Base-by-base conservation (phyloP, 768 basidiomycete species). In the Kwoniella sp. region DNA sequence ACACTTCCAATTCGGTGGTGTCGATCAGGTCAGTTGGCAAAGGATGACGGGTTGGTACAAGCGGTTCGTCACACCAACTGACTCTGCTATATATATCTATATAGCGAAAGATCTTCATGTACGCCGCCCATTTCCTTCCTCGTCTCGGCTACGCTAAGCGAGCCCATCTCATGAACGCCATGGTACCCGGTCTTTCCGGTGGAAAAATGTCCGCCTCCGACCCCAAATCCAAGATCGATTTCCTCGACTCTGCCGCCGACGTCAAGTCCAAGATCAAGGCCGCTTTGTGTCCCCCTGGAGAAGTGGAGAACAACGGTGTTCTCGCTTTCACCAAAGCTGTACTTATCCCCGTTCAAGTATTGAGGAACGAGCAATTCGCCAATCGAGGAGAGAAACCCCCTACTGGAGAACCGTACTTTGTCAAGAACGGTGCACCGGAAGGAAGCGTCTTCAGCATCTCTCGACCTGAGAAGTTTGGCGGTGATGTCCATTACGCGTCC, bases 131-230 rank as follows among this genome's bases (percentile, higher is more conserved):
- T 72, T 94, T 93, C 85, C 88, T 99, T 56, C 96, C 96, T 3
- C 85, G 86, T 66, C 85, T 98, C 30, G 96, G 95, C 36, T 98
- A 97, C 83, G 82, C 83, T 56, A 97, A 96, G 81, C 91, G 95
- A 33, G 90, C 94, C 0, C 96, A 99, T 79, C 84, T 99, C 49
- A 99, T 99, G 96, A 99, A 97, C 81, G 83, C 86, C 33, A 98
- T 98, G 94, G 92, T 98, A 0, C 93, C 94, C 29, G 93, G 94
- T 48, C 84, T 96, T 33, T 88, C 88, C 47, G 94, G 94, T 30
- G 91, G 92, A 19, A 99, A 99, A 78, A 98, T 99, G 96, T 96
- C 93, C 17, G 89, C 93, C 1, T 98, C 95, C 0, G 95, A 98
- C 71, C 92, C 92, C 29, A 91, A 96, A 79, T 93, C 90, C 67